phyloP scores from a whole-genome alignment of 2,329 filamentous ascomycete genomes.

The Ophiostoma quercus region DNA sequence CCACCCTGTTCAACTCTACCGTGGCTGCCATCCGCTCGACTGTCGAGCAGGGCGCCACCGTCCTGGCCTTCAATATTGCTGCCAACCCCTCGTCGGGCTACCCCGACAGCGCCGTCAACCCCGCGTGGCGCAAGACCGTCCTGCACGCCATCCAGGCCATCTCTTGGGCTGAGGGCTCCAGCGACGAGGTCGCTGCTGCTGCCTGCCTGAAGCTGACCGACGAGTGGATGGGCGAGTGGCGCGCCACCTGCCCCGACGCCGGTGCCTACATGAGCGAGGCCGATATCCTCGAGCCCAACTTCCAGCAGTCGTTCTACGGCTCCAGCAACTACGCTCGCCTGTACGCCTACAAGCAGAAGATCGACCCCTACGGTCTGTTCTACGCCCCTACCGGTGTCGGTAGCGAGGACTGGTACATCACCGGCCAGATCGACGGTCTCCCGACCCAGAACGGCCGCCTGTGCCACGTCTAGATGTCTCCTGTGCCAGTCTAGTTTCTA shows the following conservation, averaged over 20 bases:
- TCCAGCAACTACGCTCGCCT: slow-evolving; percentile 33
- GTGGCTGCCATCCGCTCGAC: slow-evolving; percentile 36
- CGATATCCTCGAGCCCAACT: slow-evolving; percentile 35
- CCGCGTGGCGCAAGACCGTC: slow-evolving; percentile 44
- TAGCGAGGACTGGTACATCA: slow-evolving; percentile 29
- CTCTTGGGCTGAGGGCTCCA: slow-evolving; percentile 27
- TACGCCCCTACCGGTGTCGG: slow-evolving; percentile 29
- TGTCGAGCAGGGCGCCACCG: slow-evolving; percentile 38
- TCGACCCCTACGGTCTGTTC: slow-evolving; percentile 35
- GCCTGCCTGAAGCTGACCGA: slow-evolving; percentile 31
- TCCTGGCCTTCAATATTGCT: slow-evolving; percentile 41
- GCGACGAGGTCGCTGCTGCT: slow-evolving; percentile 25
- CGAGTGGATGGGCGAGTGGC: slow-evolving; percentile 33
- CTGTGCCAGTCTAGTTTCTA: not conserved
- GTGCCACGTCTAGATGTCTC: slow-evolving; percentile 21
- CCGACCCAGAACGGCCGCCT: slow-evolving; percentile 28
- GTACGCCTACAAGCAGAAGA: slow-evolving; percentile 33
- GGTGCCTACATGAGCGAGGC: slow-evolving; percentile 41
- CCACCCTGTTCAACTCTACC: slow-evolving; percentile 31
- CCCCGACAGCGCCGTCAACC: slow-evolving; percentile 42
- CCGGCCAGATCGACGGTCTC: slow-evolving; percentile 26
- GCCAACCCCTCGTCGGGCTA: slow-evolving; percentile 29
- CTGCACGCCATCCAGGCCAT: slow-evolving; percentile 37
- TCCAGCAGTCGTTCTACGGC: slow-evolving; percentile 36
- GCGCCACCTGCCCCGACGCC: slow-evolving; percentile 33